Base-by-base conservation (phyloP, 441 rosid genomes). In the Gossypium trilobum region DNA sequence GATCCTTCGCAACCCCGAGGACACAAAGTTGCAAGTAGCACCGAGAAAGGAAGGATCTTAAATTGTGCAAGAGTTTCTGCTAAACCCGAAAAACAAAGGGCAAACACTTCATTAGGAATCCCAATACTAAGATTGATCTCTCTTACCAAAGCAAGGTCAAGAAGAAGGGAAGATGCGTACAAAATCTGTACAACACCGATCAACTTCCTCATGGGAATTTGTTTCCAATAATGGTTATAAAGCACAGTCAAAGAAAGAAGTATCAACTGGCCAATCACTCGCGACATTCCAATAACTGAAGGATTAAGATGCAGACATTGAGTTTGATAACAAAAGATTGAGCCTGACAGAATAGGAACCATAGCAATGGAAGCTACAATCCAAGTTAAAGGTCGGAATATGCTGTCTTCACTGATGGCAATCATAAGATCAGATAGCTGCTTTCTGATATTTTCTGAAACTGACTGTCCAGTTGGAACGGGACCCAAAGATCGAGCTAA, bases 1-100 rank as follows among this genome's bases (percentile, higher is more conserved):
- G 97, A 88, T 75, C 95, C 97, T 85, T 88, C 95, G 65, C 88
- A 91, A 2, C 97, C 95, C 74, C 61, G 80, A 0, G 95, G 97
- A 72, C 97, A 91, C 75, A 87, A 77, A 73, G 79, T 86, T 1
- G 83, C 93, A 57, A 89, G 72, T 25, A 85, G 73, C 36, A 88
- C 85, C 4, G 85, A 79, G 56, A 88, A 92, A 0, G 97, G 96
- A 44, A 92, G 90, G 71, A 88, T 80, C 86, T 88, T 90, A 36
- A 92, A 92, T 72, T 92, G 97, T 4, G 92, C 90, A 0, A 87
- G 70, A 9, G 79, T 75, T 78, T 92, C 97, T 0, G 96, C 91
- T 64, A 92, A 76, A 74, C 96, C 89, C 2, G 94, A 88, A 44
- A 86, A 92, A 73, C 87, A 85, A 39, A 82, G 86, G 55, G 82